Evolutionary conservation across 495 filamentous ascomycete species (phyloP), one percentile per base, ranked within the genome.

Genomic region (Niebla homalea): DNA sequence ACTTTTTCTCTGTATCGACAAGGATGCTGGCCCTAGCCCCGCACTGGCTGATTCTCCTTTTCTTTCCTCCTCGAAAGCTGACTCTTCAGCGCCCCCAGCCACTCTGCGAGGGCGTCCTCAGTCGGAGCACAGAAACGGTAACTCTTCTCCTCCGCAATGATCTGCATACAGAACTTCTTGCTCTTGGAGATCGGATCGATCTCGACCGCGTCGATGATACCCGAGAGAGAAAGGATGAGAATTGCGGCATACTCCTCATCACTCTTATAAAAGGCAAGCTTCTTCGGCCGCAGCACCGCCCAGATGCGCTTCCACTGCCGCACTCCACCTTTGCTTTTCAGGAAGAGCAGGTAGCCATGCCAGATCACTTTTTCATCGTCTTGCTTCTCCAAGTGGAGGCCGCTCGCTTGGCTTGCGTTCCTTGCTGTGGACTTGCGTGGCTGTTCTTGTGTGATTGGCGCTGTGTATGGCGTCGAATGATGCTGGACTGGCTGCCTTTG

Each of bases 271-370:
- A 97, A 79, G 6, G 87, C 85, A 43, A 97, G 66, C 47, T 86
- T 86, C 52, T 84, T 83, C 0, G 88, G 81, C 32, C 89, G 84
- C n/a, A 97, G 68, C 0, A 98, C 92, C 0, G 83, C 81, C 92
- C 92, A 98, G 29, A 86, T 72, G 54, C 85, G 83, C 70, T 94
- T 96, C 92, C 92, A 98, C 59, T 92, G 86, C 32, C 83, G 80
- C 36, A 98, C 82, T 5, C 85, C 86, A n/a, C 84, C 74, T 57
- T 89, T 89, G 52, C 82, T 84, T 52, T 85, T 87, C 22, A 94
- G 76, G 53, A 85, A 81, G 63, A 87, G 84, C 36, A 96, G 77
- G 69, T 87, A 90, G 18, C 90, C 87, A 62, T 96, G 87, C 76
- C 86, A 94, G 39, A 96, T 76, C 18, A 97, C 83, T 29, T 89